phyloP scores from a whole-genome alignment of 805 yeast genomes.

The Starmerella sirachaensis region DNA sequence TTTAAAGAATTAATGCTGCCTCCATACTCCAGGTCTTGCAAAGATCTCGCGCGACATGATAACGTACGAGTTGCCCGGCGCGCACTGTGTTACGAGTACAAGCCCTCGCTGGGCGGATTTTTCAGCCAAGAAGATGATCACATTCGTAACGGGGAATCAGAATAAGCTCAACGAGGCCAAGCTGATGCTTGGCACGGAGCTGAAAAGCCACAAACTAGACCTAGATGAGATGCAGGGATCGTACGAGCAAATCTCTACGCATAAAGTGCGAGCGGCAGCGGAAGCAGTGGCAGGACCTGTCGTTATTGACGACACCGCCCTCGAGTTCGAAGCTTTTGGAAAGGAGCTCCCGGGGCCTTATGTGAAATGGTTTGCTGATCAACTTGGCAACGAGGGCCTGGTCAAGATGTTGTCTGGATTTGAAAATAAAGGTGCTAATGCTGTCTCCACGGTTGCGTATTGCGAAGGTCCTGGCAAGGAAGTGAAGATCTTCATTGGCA shows the following conservation, averaged over 20 bases:
- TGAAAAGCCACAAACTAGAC: constrained; percentile 60
- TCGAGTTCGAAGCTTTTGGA: constrained; percentile 68
- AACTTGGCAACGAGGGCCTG: constrained; percentile 64
- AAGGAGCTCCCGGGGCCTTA: constrained; percentile 84
- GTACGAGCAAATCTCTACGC: constrained; percentile 65
- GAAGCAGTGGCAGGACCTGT: constrained; percentile 59
- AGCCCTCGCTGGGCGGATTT: no score
- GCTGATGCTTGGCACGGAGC: constrained; percentile 43
- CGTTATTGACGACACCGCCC: constrained; percentile 88
- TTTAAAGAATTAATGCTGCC: no score
- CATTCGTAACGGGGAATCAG: constrained; percentile 78
- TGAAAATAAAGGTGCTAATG: constrained; percentile 73
- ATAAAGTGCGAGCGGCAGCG: constrained; percentile 70
- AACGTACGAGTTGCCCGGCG: no score
- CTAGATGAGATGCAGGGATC: constrained; percentile 87
- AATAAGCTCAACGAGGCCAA: constrained; percentile 80
- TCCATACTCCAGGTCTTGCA: no score
- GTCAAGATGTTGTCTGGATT: constrained; percentile 69
- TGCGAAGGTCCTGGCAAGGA: constrained; percentile 68
- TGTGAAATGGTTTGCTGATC: constrained; percentile 78
- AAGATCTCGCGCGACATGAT: no score
- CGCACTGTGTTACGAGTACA: no score
- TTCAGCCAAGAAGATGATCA: constrained; percentile 28
- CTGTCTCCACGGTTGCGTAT: constrained; percentile 86
- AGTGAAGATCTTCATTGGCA: constrained; percentile 73